Base-by-base conservation (phyloP, 257 asterid species). In the Nicotiana benthamiana region DNA sequence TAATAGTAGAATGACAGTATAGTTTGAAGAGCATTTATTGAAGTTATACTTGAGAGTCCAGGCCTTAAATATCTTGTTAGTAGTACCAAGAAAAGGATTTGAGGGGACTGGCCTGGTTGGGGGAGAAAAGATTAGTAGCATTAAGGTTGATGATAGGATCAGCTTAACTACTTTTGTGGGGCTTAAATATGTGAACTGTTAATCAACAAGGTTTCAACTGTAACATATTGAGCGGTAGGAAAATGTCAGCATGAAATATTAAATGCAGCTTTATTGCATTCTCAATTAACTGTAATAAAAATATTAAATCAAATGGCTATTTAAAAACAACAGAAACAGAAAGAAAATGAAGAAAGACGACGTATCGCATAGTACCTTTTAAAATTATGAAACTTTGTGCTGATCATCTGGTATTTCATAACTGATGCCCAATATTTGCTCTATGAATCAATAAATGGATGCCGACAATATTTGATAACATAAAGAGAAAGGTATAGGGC, bases 181-280 rank as follows among this genome's bases (percentile, higher is more conserved):
- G 56, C 15, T 78, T 40, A 60, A 78, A 66, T 43, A 27, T 16
- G 12, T 66, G 5, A 36, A 78, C 72, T 15, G 74, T 34, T 34
- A 60, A 40, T 60, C 59, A 28, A 72, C 77, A 70, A 70, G 77
- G 57, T 43, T 70, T 70, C 77, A 53, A 70, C 77, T 46, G 77
- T 43, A 43, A 43, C 77, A 22, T 43, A 32, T 43, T 9, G 77
- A 43, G 46, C 22, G 22, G 15, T 40, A 12, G 76, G n/a, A 68
- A 22, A 40, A 20, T n/a, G 11, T 40, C 76, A 20, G 9, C 75
- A 66, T 40, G 43, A 6, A 36, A 36, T 36, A 36, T 6, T 36
- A 6, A 36, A 36, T 6, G 46, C 17, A 12, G 17, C 17, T 51
- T 13, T 48, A 48, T 48, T 48, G 53, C 53, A 13, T 48, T 51